Base-by-base conservation (phyloP, 805 yeast species). In the Starmera amethionina region DNA sequence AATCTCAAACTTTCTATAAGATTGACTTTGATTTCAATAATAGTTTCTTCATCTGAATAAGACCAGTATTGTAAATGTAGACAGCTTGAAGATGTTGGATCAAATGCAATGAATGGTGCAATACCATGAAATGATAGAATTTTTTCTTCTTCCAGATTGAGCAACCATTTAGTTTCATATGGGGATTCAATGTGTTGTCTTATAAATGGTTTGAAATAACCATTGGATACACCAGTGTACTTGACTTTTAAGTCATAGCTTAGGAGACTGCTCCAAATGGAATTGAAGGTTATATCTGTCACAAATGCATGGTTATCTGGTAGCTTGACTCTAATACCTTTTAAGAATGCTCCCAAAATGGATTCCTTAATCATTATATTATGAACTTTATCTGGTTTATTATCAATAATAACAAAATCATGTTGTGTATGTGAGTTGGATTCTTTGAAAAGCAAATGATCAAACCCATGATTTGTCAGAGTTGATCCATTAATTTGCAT, bases 121-220 rank as follows among this genome's bases (percentile, higher is more conserved):
- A 76, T 68, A 27, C 84, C 82, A 52, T 84, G 90, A 32, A 67
- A 59, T 38, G 62, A 63, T 32, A 67, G 56, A 43, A 52, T 64
- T 42, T 65, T 65, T 58, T 18, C 56, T 4, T 63, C 55, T 7
- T 63, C 55, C 1, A 79, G 43, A 41, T 79, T 70, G 8, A 82
- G 59, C 50, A 79, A 83, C 88, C 90, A 89, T 60, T 86, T 87
- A 0, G 86, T 71, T 55, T 89, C 96, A 48, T 64, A 70, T 1
- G 84, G 83, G 30, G 76, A 78, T 10, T 66, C 62, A 4, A 75
- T 64, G 62, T 73, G 72, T 57, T 88, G 96, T 42, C 87, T 69
- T 4, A 83, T 58, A 31, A 87, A 66, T 1, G 95, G 84, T 16
- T 73, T 59, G 50, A 80, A 82, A 8, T 31, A 11, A 3, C 40